Conservation (phyloP, 73 alveolate species). For the Paramecium caudatum region DNA sequence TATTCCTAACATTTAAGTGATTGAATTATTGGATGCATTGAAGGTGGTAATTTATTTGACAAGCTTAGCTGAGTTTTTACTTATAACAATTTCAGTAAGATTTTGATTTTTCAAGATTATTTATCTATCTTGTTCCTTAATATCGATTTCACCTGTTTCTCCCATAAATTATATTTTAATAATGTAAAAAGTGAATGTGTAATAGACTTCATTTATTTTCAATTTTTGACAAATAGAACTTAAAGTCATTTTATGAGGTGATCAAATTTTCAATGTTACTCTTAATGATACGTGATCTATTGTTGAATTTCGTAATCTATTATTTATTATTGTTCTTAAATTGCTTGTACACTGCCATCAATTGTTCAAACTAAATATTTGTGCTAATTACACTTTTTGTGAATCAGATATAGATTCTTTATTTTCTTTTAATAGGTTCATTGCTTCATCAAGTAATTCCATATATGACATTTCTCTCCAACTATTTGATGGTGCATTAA, state of each 20-base stretch:
- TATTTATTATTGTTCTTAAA: neutral
- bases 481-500: conserved; percentile 30
- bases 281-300: neutral
- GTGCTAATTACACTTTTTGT: conserved; percentile 46
- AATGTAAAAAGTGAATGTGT: too few relatives aligned
- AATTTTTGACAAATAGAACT: neutral
- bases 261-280: conserved; percentile 37
- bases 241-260: conserved; percentile 57
- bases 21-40: conserved; percentile 33
- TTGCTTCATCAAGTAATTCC: conserved; percentile 51
- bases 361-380: conserved; percentile 35
- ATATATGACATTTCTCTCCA: neutral
- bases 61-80: neutral
- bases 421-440: neutral
- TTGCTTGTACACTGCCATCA: conserved; percentile 3
- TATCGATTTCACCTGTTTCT: conserved; percentile 24
- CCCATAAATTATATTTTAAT: too few relatives aligned
- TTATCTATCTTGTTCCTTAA: neutral
- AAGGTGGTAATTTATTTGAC: conserved; percentile 19
- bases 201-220: neutral
- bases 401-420: neutral
- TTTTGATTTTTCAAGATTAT: neutral
- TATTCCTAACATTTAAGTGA: neutral
- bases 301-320: neutral
- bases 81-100: neutral